Percentiles rank a stretch among this genome's conserved stretches.
Conservation (phyloP, 768 basidiomycete species). For the Agaricus blazei region DNA sequence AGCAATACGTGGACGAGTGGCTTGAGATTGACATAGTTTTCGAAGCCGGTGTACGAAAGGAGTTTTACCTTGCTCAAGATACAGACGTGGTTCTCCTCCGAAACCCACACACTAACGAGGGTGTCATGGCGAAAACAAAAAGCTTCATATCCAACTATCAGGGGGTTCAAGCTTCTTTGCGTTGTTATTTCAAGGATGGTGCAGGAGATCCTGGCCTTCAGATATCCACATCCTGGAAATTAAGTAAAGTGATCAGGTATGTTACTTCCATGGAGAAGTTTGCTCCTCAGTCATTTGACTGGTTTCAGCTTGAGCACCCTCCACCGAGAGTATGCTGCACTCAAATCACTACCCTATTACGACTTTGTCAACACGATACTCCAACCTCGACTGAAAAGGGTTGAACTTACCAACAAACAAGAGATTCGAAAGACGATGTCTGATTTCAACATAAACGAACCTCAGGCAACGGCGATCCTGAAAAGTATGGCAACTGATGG, state of each 20-base stretch:
- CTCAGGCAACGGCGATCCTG: constrained; percentile 87
- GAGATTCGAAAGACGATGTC: constrained; percentile 65
- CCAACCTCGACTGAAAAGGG: constrained; percentile 51
- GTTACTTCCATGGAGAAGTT: constrained; percentile 13
- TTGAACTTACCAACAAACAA: constrained; percentile 36
- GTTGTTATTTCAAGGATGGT: constrained; percentile 39
- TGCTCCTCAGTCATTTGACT: background rate
- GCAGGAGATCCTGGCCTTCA: constrained; percentile 57
- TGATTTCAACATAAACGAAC: constrained; percentile 78
- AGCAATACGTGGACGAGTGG: constrained; percentile 77
- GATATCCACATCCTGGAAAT: constrained; percentile 61
- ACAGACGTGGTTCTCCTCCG: constrained; percentile 82
- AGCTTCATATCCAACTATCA: constrained; percentile 28
- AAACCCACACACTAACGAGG: constrained; percentile 46
- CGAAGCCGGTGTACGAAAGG: constrained; percentile 50
- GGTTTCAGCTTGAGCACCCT: constrained; percentile 78
- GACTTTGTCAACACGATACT: constrained; percentile 72
- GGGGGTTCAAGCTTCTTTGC: constrained; percentile 54
- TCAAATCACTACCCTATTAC: constrained; percentile 78
- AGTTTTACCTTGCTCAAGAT: constrained; percentile 68
- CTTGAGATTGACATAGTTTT: constrained; percentile 72
- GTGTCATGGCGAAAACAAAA: constrained; percentile 63
- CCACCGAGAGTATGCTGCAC: constrained; percentile 87
- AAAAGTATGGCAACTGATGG: constrained; percentile 67
- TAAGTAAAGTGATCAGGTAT: constrained; percentile 83